phyloP scores from a whole-genome alignment of 1,284 basidiomycete genomes.

The Cutaneotrichosporon spelunceum region DNA sequence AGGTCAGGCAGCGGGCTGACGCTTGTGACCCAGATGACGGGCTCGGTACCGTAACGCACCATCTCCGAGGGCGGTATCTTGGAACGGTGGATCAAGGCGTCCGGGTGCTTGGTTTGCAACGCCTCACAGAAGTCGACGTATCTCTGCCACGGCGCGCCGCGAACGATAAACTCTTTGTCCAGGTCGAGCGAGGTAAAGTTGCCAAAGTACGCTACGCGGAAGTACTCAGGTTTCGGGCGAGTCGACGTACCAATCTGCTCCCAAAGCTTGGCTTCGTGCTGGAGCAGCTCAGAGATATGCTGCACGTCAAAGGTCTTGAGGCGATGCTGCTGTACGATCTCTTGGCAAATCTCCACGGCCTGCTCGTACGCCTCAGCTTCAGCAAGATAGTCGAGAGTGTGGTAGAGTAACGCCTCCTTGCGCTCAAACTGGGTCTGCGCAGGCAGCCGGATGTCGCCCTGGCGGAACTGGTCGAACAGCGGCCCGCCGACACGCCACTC shows the following conservation, averaged over 20 bases:
- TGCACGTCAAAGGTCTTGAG: slow-evolving; percentile 82
- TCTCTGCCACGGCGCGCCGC: slow-evolving; percentile 42
- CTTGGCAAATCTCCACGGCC: slow-evolving; percentile 88
- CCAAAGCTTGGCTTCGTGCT: slow-evolving; percentile 75
- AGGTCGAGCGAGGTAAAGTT: slow-evolving; percentile 43
- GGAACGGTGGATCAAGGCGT: slow-evolving; percentile 73
- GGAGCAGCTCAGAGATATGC: slow-evolving; percentile 76
- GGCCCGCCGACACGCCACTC: slow-evolving; percentile 73
- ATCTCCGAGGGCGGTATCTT: slow-evolving; percentile 75
- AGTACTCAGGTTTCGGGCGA: slow-evolving; percentile 85
- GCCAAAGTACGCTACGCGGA: slow-evolving; percentile 62
- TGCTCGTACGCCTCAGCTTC: slow-evolving; percentile 96
- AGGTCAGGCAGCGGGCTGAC: slow-evolving; percentile 83
- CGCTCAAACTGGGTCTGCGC: slow-evolving; percentile 91
- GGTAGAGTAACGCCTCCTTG: slow-evolving; percentile 81
- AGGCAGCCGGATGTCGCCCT: slow-evolving; percentile 70
- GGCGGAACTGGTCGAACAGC: slow-evolving; percentile 75
- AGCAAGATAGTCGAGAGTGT: slow-evolving; percentile 82
- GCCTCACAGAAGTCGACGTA: slow-evolving; percentile 65
- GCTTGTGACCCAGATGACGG: slow-evolving; percentile 82
- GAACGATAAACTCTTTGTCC: slow-evolving; percentile 49
- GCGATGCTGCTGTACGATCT: slow-evolving; percentile 77
- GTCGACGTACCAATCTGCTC: slow-evolving; percentile 78
- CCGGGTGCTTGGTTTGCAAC: slow-evolving; percentile 87
- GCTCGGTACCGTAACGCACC: slow-evolving; percentile 72